Conservation (phyloP, 1,284 basidiomycete genomes). For the Ceratobasidium sp. region DNA sequence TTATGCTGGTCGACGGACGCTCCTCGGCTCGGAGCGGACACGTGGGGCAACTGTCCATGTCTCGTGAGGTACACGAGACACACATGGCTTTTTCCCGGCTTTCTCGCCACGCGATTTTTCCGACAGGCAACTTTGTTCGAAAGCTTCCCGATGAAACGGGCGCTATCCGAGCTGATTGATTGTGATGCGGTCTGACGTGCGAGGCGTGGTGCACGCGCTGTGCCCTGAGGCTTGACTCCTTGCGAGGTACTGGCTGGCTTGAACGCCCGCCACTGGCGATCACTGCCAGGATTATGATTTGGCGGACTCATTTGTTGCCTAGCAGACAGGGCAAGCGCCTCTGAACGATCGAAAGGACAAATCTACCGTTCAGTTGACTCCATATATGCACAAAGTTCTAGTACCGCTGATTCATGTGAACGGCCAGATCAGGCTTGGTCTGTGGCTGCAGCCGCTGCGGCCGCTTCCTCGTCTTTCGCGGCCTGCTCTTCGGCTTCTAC, state of each 20-base stretch:
- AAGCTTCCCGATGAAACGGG: conserved; percentile 38
- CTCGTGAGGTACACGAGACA: conserved; percentile 43
- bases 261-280: neutral
- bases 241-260: conserved; percentile 12
- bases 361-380: conserved; percentile 15
- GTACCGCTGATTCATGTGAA: conserved; percentile 24
- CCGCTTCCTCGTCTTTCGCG: conserved; percentile 54
- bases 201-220: conserved; percentile 15
- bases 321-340: neutral
- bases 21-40: conserved; percentile 33
- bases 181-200: conserved; percentile 34
- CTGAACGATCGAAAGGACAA: neutral
- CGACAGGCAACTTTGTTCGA: conserved; percentile 27
- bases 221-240: conserved; percentile 31
- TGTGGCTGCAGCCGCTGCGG: conserved; percentile 35
- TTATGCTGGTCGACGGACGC: conserved; percentile 21
- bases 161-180: conserved; percentile 41
- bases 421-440: conserved; percentile 36
- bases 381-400: conserved; percentile 25
- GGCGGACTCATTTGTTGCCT: conserved; percentile 8
- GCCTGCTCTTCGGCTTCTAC: conserved; percentile 83
- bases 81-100: conserved; percentile 35
- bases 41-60: conserved; percentile 37
- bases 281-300: conserved; percentile 1
- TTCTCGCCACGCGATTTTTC: conserved; percentile 34